Conservation (phyloP, 2,329 filamentous ascomycete species). For the Colletotrichum cuscutae region DNA sequence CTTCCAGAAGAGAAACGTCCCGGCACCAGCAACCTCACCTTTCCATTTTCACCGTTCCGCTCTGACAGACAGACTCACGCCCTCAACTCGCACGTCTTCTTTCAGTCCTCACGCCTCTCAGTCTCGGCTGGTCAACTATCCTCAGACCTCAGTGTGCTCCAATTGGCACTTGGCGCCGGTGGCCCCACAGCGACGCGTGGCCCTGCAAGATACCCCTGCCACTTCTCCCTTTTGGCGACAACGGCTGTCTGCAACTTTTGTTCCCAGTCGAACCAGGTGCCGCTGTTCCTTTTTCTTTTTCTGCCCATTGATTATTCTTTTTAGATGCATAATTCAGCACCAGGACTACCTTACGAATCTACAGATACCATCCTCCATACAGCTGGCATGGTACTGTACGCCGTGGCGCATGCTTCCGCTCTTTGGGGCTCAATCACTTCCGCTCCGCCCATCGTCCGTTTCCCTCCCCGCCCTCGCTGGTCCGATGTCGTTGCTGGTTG, state of each 20-base stretch:
- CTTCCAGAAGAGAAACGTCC: not conserved
- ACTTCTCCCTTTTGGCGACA: constrained; percentile 6
- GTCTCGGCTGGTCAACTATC: not conserved
- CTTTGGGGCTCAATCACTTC: constrained; percentile 6
- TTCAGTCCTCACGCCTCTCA: not conserved
- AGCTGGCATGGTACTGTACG: not conserved
- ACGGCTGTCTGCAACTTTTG: not conserved
- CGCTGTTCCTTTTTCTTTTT: not conserved
- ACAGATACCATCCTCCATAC: not conserved
- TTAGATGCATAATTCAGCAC: constrained; percentile 1
- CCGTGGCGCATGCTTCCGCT: constrained; percentile 2
- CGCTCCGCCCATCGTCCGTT: constrained; percentile 22
- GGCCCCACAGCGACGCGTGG: constrained; percentile 32
- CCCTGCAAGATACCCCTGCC: constrained; percentile 5
- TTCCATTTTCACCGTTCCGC: not conserved
- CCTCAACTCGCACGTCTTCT: no score
- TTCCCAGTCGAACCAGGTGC: not conserved
- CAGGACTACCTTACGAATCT: not conserved
- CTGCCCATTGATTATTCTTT: not conserved
- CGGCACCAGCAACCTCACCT: not conserved
- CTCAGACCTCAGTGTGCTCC: not conserved
- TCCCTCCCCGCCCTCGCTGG: not conserved
- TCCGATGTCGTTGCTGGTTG: not conserved
- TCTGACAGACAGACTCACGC: not conserved
- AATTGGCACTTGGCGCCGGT: constrained; percentile 4